Evolutionary conservation across 2,329 filamentous ascomycete genomes (phyloP), one percentile per base, ranked within the genome.

Genomic region (Aspergillus latus): DNA sequence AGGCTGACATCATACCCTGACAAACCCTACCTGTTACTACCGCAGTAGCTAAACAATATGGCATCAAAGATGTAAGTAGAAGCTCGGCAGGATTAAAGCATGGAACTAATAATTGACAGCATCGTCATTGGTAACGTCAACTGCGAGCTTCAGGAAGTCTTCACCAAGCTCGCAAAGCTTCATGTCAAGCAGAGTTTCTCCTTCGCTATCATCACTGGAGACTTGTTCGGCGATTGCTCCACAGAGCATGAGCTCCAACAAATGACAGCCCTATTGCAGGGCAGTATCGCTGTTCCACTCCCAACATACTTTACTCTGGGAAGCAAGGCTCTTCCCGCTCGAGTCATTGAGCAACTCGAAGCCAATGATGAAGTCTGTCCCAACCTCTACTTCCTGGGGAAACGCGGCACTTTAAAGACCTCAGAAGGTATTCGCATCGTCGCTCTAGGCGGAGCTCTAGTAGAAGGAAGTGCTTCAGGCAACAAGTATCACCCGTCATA

Each of bases 231-330:
- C 15, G 75, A 81, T 44, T 76, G 79, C 26, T 65, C 71, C 4
- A 65, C 68, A 46, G 72, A 74, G 32, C 68, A 69, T 1, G 80
- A 86, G 45, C 82, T 88, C 51, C 79, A 86, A 40, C 80, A 84
- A 9, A 74, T 94, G 4, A 76, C 80, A 9, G 81, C 83, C 8
- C 81, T 99, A 3, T 74, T 97, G 0, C 75, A 83, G 28, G 91
- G 91, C n/a, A 79, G 83, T 9, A 86, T 96, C 51, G 70, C 80
- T 21, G 79, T 97, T 4, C 87, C 92, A 2, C 77, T 97, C 0
- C 87, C 92, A 1, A 95, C 89, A 7, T 99, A 99, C 76, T 99
- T 97, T 71, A 90, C 90, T 2, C 80, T 96, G 58, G 92, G 90
- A 63, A 86, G 80, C 37, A 81, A 81, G 46, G 76, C 87, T n/a